Evolutionary conservation across 768 basidiomycete genomes (phyloP).

Genomic region (Lepiota venenata): DNA sequence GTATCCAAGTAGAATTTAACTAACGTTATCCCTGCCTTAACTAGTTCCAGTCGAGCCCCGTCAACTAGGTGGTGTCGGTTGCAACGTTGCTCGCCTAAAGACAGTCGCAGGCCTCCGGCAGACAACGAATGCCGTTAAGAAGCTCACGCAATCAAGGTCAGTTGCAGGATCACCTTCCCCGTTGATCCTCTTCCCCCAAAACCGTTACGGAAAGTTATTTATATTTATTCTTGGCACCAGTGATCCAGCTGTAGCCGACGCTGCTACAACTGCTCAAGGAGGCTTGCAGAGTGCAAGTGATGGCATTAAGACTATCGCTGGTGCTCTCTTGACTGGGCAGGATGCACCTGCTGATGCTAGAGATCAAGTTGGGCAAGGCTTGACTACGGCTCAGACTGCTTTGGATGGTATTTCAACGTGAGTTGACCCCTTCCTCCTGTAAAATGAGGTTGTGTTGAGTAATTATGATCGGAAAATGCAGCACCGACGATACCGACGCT

Average conservation of each 20-base stretch:
- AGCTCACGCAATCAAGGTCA: constrained; percentile 13
- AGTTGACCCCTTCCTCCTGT: background rate
- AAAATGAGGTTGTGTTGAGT: background rate
- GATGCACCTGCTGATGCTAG: constrained; percentile 20
- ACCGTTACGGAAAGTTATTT: background rate
- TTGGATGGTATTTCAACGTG: constrained; percentile 23
- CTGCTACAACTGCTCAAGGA: constrained; percentile 19
- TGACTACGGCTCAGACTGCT: constrained; percentile 18
- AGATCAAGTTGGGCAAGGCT: constrained; percentile 18
- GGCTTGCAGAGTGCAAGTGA: constrained; percentile 20
- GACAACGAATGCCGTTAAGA: constrained; percentile 19
- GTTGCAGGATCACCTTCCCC: background rate
- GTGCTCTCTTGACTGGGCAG: constrained; percentile 16
- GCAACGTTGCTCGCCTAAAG: constrained; percentile 23
- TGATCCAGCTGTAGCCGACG: constrained; percentile 19
- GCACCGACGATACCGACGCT: constrained; percentile 19
- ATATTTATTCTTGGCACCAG: constrained; percentile 10
- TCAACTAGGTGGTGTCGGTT: constrained; percentile 12
- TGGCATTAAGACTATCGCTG: constrained; percentile 22
- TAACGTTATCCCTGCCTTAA: background rate
- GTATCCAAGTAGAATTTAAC: background rate
- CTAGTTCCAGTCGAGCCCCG: constrained; percentile 10
- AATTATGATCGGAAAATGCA: constrained; percentile 1
- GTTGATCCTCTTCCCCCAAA: no score
- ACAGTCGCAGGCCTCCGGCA: constrained; percentile 20